Conservation (phyloP, 1,284 basidiomycete species). For the Ceratobasidium sp. region DNA sequence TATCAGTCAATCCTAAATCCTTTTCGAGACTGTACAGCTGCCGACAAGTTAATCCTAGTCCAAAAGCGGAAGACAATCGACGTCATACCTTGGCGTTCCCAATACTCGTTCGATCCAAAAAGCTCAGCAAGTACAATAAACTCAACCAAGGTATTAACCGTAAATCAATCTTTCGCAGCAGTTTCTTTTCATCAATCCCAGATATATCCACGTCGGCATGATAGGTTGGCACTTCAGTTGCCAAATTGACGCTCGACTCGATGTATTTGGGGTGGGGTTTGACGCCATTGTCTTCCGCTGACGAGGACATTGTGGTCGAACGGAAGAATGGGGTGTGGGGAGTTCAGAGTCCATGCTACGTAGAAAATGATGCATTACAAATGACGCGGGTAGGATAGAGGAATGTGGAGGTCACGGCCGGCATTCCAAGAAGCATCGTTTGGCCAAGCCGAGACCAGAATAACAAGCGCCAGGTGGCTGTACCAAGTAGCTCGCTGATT, state of each 20-base stretch:
- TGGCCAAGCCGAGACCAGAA: slow-evolving; percentile 21
- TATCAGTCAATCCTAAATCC: slow-evolving; percentile 54
- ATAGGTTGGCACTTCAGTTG: slow-evolving; percentile 20
- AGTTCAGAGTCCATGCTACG: not conserved
- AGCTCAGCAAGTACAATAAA: slow-evolving; percentile 60
- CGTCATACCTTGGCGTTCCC: slow-evolving; percentile 51
- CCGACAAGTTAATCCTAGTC: slow-evolving; percentile 55
- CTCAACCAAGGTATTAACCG: slow-evolving; percentile 53
- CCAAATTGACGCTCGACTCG: slow-evolving; percentile 1
- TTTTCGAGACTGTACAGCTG: slow-evolving; percentile 57
- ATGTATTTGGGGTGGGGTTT: slow-evolving; percentile 23
- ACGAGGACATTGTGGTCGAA: slow-evolving; percentile 15
- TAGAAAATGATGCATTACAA: slow-evolving; percentile 17
- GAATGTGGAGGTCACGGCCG: slow-evolving; percentile 1
- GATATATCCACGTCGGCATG: slow-evolving; percentile 40
- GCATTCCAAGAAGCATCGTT: slow-evolving; percentile 28
- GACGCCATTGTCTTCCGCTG: not conserved
- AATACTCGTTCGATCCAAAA: slow-evolving; percentile 59
- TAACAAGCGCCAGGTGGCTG: slow-evolving; percentile 4
- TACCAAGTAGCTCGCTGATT: not conserved
- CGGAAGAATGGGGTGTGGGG: not conserved
- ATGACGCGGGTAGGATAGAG: not conserved
- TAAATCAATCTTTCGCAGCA: slow-evolving; percentile 55
- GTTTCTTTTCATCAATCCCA: slow-evolving; percentile 53
- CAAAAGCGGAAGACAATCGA: not conserved